phyloP scores from a whole-genome alignment of 1,139 yeast genomes.

The Geotrichum siamense region DNA sequence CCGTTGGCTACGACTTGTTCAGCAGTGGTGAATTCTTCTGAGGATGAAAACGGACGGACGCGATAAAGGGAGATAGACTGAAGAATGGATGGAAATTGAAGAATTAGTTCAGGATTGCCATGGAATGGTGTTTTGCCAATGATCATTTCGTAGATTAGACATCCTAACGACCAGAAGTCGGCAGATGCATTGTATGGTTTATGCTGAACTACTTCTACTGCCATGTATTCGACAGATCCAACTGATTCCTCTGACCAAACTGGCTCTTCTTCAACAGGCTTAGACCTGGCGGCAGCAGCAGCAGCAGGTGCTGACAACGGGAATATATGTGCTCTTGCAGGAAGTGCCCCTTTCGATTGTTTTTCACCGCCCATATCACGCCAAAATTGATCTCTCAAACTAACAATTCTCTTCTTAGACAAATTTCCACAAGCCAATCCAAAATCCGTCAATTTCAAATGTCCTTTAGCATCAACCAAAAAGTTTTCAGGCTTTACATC shows the following conservation, averaged over 20 bases:
- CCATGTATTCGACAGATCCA: constrained; percentile 19
- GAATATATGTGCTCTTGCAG: neutral
- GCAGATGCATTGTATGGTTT: constrained; percentile 15
- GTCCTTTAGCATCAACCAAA: constrained; percentile 79
- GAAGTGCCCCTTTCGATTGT: neutral
- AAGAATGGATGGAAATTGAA: constrained; percentile 9
- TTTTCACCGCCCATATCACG: no score
- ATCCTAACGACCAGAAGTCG: constrained; percentile 19
- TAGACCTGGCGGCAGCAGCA: neutral
- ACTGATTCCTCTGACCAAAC: constrained; percentile 19
- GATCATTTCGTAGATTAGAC: constrained; percentile 18
- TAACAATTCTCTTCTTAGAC: constrained; percentile 9
- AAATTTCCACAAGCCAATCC: constrained; percentile 45
- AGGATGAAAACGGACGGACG: neutral
- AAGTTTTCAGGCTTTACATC: constrained; percentile 88
- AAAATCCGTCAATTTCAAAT: constrained; percentile 80
- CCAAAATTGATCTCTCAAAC: constrained; percentile 12
- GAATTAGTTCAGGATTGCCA: constrained; percentile 15
- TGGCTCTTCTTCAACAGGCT: no score
- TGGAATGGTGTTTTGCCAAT: constrained; percentile 18
- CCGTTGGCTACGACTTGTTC: constrained; percentile 6
- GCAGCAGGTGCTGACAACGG: constrained; percentile 10
- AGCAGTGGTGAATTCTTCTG: neutral
- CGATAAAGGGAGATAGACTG: neutral
- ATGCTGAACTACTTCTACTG: constrained; percentile 15